phyloP scores from a whole-genome alignment of 108 stramenopile species.

The Conticribra weissflogii region DNA sequence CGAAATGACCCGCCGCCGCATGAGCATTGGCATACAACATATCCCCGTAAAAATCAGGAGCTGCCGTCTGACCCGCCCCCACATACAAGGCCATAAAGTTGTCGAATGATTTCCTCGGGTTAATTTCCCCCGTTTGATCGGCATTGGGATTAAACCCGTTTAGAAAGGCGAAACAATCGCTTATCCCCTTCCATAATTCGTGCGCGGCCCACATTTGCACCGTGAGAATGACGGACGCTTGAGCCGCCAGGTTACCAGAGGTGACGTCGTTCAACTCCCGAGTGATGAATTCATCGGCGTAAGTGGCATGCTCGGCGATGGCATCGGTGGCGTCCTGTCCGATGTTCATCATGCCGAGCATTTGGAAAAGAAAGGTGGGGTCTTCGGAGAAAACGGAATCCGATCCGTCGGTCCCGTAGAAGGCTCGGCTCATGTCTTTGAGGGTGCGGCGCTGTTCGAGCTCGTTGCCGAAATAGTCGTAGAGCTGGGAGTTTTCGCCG shows the following conservation, averaged over 20 bases:
- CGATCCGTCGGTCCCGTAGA: constrained; percentile 15
- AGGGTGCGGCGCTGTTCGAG: constrained; percentile 41
- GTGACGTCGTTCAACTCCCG: constrained; percentile 35
- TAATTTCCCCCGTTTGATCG: constrained; percentile 55
- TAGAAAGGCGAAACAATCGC: constrained; percentile 52
- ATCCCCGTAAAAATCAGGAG: constrained; percentile 57
- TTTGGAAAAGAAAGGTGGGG: constrained; percentile 64
- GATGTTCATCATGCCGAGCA: constrained; percentile 62
- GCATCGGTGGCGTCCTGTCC: constrained; percentile 28
- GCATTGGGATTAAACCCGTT: constrained; percentile 51
- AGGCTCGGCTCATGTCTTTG: constrained; percentile 28
- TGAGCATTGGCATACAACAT: constrained; percentile 77
- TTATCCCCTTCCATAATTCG: constrained; percentile 61
- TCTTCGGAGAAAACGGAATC: constrained; percentile 28
- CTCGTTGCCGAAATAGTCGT: constrained; percentile 32
- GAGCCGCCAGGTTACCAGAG: constrained; percentile 43
- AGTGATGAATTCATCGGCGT: constrained; percentile 65
- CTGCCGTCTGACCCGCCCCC: constrained; percentile 64
- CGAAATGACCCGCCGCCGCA: constrained; percentile 49
- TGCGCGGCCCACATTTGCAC: constrained; percentile 78
- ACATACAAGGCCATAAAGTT: constrained; percentile 85
- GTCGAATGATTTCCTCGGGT: constrained; percentile 63
- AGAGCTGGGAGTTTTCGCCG: constrained; percentile 58
- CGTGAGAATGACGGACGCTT: constrained; percentile 60
- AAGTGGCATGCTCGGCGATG: constrained; percentile 38